Evolutionary conservation across 352 stramenopile species (phyloP), one percentile per base, ranked within the genome.

Genomic region (Phytophthora podocarpi): DNA sequence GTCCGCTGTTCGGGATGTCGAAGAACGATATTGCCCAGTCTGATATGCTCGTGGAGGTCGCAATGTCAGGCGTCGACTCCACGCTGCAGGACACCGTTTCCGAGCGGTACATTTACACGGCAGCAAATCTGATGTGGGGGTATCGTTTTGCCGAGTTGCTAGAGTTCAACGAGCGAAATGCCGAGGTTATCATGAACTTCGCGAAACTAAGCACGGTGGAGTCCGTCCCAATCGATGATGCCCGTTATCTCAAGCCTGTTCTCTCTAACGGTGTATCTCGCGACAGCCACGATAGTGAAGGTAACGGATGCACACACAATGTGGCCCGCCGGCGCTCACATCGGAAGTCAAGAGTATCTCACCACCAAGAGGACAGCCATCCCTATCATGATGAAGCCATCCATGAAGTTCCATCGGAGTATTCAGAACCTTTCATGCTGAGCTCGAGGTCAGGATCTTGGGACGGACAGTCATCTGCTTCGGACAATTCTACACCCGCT

Each of bases 41-140:
- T 2, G 78, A 95, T 64, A 91, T 91, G 78, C 82, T 93, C 8
- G 51, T 95, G 2, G 82, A 92, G 34, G 75, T 91, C 6, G 71
- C 82, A 9, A 88, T 93, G 78, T 82, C 80, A 6, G 86, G 82
- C 8, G 83, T 95, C 8, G 86, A 95, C 40, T 92, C 86, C 39
- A 95, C 82, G n/a, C 59, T 92, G 5, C 86, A 95, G 53, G 82
- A 90, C 55, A 93, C 83, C 1, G 80, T 95, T n/a, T 74, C 82
- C 0, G 82, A 95, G 55, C 76, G 85, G n/a, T 83, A 85, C 45
- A 84, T 82, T 20, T 95, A 95, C 63, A 90, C 83, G 12, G 67
- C 77, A 13, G 62, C 76, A 20, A 79, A 89, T 50, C 50, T 95
- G 23, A 74, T 72, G 49, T 90, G 79, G 78, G 83, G 83, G 2